Evolutionary conservation across 1,284 basidiomycete genomes (phyloP).

Genomic region (Sanghuangporus baumii): DNA sequence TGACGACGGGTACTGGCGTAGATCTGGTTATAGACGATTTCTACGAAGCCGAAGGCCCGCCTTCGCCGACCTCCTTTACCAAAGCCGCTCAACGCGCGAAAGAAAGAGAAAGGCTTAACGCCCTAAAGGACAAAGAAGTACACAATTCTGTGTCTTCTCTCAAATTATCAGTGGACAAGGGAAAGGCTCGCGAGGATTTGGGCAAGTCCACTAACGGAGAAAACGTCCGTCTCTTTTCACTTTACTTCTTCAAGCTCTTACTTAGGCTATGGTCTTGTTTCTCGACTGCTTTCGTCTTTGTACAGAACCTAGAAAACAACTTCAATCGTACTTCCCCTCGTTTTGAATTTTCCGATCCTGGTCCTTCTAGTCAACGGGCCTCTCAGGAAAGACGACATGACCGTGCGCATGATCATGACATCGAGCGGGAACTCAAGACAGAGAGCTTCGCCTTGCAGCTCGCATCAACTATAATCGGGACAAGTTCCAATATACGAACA

Average conservation of each 20-base stretch:
- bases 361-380: not conserved
- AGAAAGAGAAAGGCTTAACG: not conserved
- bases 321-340: not conserved
- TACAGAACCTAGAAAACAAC: not conserved
- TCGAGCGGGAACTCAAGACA: not conserved
- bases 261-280: not conserved
- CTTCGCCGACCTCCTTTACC: conserved; percentile 5
- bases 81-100: conserved; percentile 1
- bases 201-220: not conserved
- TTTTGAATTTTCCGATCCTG: not conserved
- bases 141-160: not conserved
- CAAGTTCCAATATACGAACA: conserved; percentile 15
- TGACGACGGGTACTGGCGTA: not conserved
- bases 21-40: not conserved
- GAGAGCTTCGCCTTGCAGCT: not conserved
- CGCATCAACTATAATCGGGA: not conserved
- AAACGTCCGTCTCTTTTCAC: conserved; percentile 2
- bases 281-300: not conserved
- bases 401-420: not conserved
- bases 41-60: not conserved
- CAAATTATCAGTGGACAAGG: not conserved
- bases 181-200: not conserved
- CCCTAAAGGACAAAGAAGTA: not conserved
- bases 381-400: not conserved
- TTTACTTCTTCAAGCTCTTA: not conserved